A percentile compares a stretch with the other conserved stretches of the same genome.
Conservation (phyloP, 2,329 filamentous ascomycete species). For the Aspergillus ibericus region DNA sequence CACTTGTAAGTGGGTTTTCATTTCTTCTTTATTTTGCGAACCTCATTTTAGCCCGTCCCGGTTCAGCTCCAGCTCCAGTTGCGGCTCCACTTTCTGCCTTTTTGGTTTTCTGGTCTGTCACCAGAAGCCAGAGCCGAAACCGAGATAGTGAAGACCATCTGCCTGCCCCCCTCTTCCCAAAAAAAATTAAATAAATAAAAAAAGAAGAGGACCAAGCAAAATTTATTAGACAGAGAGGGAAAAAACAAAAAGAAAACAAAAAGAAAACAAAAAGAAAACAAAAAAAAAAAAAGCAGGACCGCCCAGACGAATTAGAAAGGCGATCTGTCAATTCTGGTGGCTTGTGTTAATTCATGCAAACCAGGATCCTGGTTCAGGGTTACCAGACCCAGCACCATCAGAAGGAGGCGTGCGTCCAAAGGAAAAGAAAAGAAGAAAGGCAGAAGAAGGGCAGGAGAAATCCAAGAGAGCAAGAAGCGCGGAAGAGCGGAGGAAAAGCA, state of each 20-base stretch:
- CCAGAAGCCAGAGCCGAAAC: slow-evolving; percentile 4
- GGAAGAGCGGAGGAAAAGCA: not conserved
- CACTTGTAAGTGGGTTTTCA: not conserved
- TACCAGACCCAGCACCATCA: slow-evolving; percentile 14
- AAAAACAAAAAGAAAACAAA: slow-evolving; percentile 3
- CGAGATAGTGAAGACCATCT: not conserved
- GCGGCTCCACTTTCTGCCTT: slow-evolving; percentile 14
- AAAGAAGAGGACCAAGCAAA: not conserved
- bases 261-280: slow-evolving; percentile 5
- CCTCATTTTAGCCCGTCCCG: slow-evolving; percentile 10
- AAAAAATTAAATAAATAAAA: not conserved
- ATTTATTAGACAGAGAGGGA: not conserved
- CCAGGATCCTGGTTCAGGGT: slow-evolving; percentile 15
- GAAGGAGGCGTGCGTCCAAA: slow-evolving; percentile 15
- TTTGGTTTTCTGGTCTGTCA: slow-evolving; percentile 3
- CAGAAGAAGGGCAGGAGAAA: not conserved
- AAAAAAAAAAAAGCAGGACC: slow-evolving; percentile 12
- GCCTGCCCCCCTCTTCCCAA: no score
- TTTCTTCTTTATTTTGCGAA: slow-evolving; percentile 13
- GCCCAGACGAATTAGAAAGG: slow-evolving; percentile 15
- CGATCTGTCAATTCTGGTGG: slow-evolving; percentile 32
- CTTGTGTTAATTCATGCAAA: slow-evolving; percentile 19
- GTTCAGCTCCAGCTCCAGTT: slow-evolving; percentile 9
- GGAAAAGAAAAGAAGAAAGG: slow-evolving; percentile 4
- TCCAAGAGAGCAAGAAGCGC: not conserved